A percentile compares a stretch with the other conserved stretches of the same genome.
These are phyloP conservation scores for Fusarium ramigenum DNA, from an alignment of 2,329 filamentous ascomycete species.

Conservation along the genomic window DNA sequence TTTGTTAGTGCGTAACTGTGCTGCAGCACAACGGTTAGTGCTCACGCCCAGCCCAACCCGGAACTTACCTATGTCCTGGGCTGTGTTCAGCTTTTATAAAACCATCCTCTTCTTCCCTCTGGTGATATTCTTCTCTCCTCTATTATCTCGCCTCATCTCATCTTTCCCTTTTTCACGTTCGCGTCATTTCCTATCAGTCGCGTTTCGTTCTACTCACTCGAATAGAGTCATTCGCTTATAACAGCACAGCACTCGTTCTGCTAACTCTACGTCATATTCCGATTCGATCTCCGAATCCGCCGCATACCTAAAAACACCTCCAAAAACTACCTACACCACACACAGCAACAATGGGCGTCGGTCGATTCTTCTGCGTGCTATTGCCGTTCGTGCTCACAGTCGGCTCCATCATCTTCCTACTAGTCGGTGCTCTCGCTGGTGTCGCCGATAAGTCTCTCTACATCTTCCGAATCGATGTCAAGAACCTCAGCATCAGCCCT, in stretches of 20 bases:
- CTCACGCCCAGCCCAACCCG: constrained; percentile 20
- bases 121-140: not conserved
- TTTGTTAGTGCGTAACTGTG: not conserved
- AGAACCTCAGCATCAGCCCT: constrained; percentile 60
- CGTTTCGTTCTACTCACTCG: constrained; percentile 1
- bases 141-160: constrained; percentile 13
- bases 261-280: constrained; percentile 38
- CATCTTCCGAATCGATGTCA: constrained; percentile 69
- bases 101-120: constrained; percentile 25
- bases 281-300: constrained; percentile 18
- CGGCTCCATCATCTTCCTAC: constrained; percentile 75
- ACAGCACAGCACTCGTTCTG: constrained; percentile 23
- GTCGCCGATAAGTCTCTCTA: constrained; percentile 65
- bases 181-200: constrained; percentile 5
- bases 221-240: constrained; percentile 30
- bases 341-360: constrained; percentile 63
- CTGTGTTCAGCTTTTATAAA: constrained; percentile 36
- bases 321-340: not conserved
- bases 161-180: constrained; percentile 13
- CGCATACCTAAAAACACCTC: constrained; percentile 4
- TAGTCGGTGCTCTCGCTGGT: constrained; percentile 65
- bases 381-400: constrained; percentile 85
- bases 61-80: not conserved
- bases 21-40: constrained; percentile 8
- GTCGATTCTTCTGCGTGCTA: constrained; percentile 86